phyloP scores from a whole-genome alignment of 2,329 filamentous ascomycete species.

The Monilinia fructigena region DNA sequence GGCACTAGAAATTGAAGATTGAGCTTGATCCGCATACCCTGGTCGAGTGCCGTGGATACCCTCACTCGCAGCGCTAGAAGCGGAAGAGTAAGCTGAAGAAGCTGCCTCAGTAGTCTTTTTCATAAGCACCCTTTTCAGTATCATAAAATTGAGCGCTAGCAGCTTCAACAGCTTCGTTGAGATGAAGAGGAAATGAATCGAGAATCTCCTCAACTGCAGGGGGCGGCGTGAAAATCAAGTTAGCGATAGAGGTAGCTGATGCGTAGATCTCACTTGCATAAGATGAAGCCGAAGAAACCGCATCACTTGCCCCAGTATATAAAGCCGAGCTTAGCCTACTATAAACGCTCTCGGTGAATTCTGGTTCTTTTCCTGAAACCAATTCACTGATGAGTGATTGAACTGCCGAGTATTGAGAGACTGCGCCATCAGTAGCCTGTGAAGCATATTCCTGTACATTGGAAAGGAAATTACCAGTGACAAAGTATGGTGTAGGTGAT shows the following conservation, averaged over 20 bases:
- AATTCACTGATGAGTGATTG: slow-evolving; percentile 74
- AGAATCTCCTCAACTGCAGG: slow-evolving; percentile 58
- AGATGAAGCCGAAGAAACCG: slow-evolving; percentile 50
- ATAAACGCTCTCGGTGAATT: slow-evolving; percentile 79
- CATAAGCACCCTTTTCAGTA: slow-evolving; percentile 51
- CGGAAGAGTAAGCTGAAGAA: slow-evolving; percentile 52
- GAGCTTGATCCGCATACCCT: slow-evolving; percentile 53
- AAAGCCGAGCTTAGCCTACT: slow-evolving; percentile 70
- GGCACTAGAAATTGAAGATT: slow-evolving; percentile 52
- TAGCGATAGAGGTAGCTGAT: slow-evolving; percentile 47
- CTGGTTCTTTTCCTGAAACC: slow-evolving; percentile 72
- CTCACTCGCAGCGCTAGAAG: slow-evolving; percentile 50
- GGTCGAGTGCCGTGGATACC: slow-evolving; percentile 55
- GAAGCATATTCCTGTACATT: slow-evolving; percentile 58
- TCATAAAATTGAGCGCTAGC: slow-evolving; percentile 59
- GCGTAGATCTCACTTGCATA: slow-evolving; percentile 49
- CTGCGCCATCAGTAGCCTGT: slow-evolving; percentile 60
- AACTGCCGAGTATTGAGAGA: slow-evolving; percentile 66
- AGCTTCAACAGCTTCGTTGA: slow-evolving; percentile 58
- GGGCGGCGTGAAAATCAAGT: slow-evolving; percentile 54
- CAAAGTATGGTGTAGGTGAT: slow-evolving; percentile 38
- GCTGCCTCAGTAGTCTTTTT: slow-evolving; percentile 54
- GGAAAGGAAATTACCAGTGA: slow-evolving; percentile 45
- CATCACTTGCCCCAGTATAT: slow-evolving; percentile 55
- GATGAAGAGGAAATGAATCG: slow-evolving; percentile 53